phyloP scores from a whole-genome alignment of 208 protist genomes.

The Trypanosomatidae sp. region DNA sequence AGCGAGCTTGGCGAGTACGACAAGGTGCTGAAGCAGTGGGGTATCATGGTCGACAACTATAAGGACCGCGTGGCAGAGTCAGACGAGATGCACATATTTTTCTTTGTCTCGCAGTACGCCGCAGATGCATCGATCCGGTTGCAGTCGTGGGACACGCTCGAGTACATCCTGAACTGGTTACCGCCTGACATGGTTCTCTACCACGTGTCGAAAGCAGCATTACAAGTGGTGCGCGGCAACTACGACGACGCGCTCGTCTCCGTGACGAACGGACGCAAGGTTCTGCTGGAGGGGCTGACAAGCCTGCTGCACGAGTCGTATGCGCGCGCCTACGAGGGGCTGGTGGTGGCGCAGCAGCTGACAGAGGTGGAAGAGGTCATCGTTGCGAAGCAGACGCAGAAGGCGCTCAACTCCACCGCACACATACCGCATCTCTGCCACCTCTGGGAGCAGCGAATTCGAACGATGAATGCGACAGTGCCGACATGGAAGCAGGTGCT shows the following conservation, averaged over 20 bases:
- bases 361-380: slow-evolving; percentile 99
- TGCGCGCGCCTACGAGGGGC: slow-evolving; percentile 89
- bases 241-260: slow-evolving; percentile 55
- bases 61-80: slow-evolving; percentile 30
- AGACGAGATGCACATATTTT: slow-evolving; percentile 61
- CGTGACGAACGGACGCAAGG: slow-evolving; percentile 58
- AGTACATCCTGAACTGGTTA: slow-evolving; percentile 52
- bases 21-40: slow-evolving; percentile 70
- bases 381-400: slow-evolving; percentile 66
- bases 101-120: slow-evolving; percentile 77
- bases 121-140: slow-evolving; percentile 85
- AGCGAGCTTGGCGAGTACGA: slow-evolving; percentile 84
- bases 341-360: slow-evolving; percentile 97
- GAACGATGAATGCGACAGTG: slow-evolving; percentile 92
- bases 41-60: slow-evolving; percentile 30
- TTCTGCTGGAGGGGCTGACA: slow-evolving; percentile 73
- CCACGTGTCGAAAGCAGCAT: slow-evolving; percentile 59
- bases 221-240: slow-evolving; percentile 50
- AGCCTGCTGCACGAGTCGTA: slow-evolving; percentile 88
- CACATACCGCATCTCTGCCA: slow-evolving; percentile 82
- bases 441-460: slow-evolving; percentile 93
- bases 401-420: slow-evolving; percentile 52
- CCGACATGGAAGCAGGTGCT: slow-evolving; percentile 97
- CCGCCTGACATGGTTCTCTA: slow-evolving; percentile 60
- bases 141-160: slow-evolving; percentile 71